Base-by-base conservation (phyloP, 2,329 filamentous ascomycete genomes). In the Scopulariopsis brevicaulis region DNA sequence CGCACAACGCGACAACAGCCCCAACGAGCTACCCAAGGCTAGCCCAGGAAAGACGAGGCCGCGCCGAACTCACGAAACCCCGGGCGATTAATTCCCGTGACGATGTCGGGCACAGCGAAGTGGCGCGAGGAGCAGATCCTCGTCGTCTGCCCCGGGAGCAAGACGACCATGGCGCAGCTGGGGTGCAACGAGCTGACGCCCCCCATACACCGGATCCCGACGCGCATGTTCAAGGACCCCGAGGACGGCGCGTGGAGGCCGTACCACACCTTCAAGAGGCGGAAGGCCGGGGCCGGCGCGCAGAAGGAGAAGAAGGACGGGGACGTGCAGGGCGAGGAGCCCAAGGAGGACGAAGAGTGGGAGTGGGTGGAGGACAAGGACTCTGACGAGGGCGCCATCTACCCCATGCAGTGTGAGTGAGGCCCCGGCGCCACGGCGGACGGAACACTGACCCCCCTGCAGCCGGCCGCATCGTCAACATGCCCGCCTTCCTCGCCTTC, bases 401-500 rank as follows among this genome's bases (percentile, higher is more conserved):
- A 90, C 76, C 94, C 94, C 12, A 84, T 99, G 53, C 73, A 79
- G 71, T 79, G 81, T 81, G 66, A 61, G 73, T 64, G 25, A 18
- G 12, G 4, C 51, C 3, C 6, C 18, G 28, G 28, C 28, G 51
- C 12, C 8, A 28, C 18, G 11, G 14, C 1, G 20, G 34, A 25
- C 43, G 4, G 14, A 18, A 22, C 37, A 22, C 55, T 57, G 34
- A 57, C 55, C 8, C 25, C 57, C 8, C 3, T 20, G 67, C 72
- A 77, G 84, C 86, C 63, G 94, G 94, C 59, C 84, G 83, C 66
- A 94, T 99, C 61, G 84, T 87, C 51, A 84, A 97, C 69, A 96
- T 96, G 90, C 81, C 86, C 0, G 93, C 90, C 63, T 96, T 99
- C 75, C 88, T 96, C 63, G 93, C 94, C 35, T 86, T 97, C 66